Base-by-base conservation (phyloP, 2,329 filamentous ascomycete genomes). In the Ophiostoma quercus region DNA sequence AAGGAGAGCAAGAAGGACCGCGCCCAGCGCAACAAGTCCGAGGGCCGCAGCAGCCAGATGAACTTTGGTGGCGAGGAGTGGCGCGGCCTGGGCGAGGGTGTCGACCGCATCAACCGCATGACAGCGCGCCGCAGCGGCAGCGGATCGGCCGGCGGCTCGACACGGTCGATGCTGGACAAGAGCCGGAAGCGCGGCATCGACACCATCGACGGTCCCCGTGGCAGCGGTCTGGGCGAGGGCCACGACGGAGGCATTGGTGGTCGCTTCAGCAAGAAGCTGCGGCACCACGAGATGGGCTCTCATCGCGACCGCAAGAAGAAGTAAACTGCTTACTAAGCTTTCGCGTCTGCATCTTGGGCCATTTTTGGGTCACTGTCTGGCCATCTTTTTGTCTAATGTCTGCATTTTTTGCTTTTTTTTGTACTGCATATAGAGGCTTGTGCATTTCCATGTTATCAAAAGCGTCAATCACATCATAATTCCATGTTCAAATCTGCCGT, bases 41-140 rank as follows among this genome's bases (percentile, higher is more conserved):
- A 82, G 57, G 82, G 82, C 11, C 78, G 81, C 74, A 80, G 78
- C 73, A 77, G 81, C 75, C 80, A 88, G 84, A 79, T 97, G 91
- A 80, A 82, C 75, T 88, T 87, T 80, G 94, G 94, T 72, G 95
- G 95, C 68, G 95, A 98, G 80, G 95, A 98, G 77, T 98, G 93
- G 92, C 87, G 90, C 73, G 89, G 90, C 34, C 82, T 99, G 63
- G 92, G 92, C 70, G 90, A 94, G 77, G 92, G 93, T 8, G 87
- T 94, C 68, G 92, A 97, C 79, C 85, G 94, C 63, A 97, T 97
- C 79, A 90, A 93, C 75, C 85, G 89, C 72, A 82, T 97, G 76
- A 97, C 94, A 7, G 88, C 87, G 79, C 86, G 87, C 77, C 92
- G 88, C 78, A 83, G 83, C 71, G 82, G 83, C 54, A 82, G 83